phyloP scores from a whole-genome alignment of 768 basidiomycete species.

The Ramaria rubella region DNA sequence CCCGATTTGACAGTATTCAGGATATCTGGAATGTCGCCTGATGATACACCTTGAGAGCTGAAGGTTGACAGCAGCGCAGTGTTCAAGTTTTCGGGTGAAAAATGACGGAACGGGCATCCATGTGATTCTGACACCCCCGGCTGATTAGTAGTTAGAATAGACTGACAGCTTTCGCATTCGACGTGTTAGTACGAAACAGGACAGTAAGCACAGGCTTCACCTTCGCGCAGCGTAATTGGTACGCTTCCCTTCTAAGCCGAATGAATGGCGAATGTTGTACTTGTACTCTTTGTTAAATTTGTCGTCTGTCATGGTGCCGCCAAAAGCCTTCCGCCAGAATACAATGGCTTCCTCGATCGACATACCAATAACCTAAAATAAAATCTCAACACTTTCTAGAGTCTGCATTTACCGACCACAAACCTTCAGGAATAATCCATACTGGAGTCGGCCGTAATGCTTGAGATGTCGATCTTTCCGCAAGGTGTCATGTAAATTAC shows the following conservation, averaged over 20 bases:
- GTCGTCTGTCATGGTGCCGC: slow-evolving; percentile 68
- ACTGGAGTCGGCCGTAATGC: slow-evolving; percentile 86
- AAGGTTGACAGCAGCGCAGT: slow-evolving; percentile 67
- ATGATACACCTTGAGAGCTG: slow-evolving; percentile 54
- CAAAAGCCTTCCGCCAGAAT: slow-evolving; percentile 90
- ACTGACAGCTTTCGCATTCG: slow-evolving; percentile 65
- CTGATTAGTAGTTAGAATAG: slow-evolving; percentile 65
- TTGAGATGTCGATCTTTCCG: slow-evolving; percentile 79
- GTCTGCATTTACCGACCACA: slow-evolving; percentile 10
- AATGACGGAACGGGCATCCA: slow-evolving; percentile 93
- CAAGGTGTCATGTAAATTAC: slow-evolving; percentile 76
- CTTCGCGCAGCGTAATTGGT: slow-evolving; percentile 92
- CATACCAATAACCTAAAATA: slow-evolving; percentile 73
- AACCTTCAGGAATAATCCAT: slow-evolving; percentile 94
- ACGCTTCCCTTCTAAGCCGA: slow-evolving; percentile 89
- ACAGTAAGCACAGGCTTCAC: slow-evolving; percentile 30
- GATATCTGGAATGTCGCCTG: slow-evolving; percentile 74
- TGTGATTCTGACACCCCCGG: slow-evolving; percentile 65
- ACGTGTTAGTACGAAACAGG: background rate
- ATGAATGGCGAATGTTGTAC: slow-evolving; percentile 95
- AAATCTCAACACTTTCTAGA: background rate
- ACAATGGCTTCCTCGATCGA: slow-evolving; percentile 89
- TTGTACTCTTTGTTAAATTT: slow-evolving; percentile 97
- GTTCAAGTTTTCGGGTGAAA: slow-evolving; percentile 75
- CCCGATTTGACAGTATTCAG: slow-evolving; percentile 67